Conservation (phyloP, 164 flowering plant species). For the Aristolochia fimbriata region DNA sequence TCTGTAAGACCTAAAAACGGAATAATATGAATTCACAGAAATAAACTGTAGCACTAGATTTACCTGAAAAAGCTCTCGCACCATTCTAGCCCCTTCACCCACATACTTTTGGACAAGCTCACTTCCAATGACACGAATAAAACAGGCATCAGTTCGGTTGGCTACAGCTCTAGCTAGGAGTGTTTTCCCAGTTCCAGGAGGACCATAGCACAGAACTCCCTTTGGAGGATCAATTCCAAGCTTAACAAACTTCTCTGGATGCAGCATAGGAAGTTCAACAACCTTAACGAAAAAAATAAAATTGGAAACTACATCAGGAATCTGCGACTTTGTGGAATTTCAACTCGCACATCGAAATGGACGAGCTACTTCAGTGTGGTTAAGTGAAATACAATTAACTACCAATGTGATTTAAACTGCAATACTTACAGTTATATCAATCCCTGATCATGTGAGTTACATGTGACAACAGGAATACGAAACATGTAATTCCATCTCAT, state of each 20-base stretch:
- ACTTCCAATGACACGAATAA: slow-evolving; percentile 95
- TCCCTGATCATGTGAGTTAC: too few species aligned
- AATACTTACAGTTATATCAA: too few species aligned
- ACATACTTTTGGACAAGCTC: slow-evolving; percentile 98
- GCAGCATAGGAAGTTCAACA: slow-evolving; percentile 94
- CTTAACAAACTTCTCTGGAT: slow-evolving; percentile 95
- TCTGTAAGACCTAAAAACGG: neutral
- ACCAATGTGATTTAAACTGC: too few species aligned
- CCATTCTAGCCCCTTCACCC: slow-evolving; percentile 98
- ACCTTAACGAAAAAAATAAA: slow-evolving; percentile 29
- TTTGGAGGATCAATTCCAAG: slow-evolving; percentile 99
- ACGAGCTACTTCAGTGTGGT: too few species aligned
- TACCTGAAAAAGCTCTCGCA: slow-evolving; percentile 94
- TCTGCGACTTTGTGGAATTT: neutral
- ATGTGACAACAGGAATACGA: too few species aligned
- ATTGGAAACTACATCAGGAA: neutral
- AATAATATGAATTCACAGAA: neutral
- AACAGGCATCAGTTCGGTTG: slow-evolving; percentile 95
- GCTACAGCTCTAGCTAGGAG: slow-evolving; percentile 97
- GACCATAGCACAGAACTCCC: slow-evolving; percentile 97
- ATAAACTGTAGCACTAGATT: neutral
- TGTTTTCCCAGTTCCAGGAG: slow-evolving; percentile 98
- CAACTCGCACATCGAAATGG: neutral
- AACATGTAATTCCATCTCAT: too few species aligned
- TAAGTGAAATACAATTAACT: too few species aligned